These are phyloP conservation scores for Simplicillium aogashimaense DNA, from an alignment of 2,329 filamentous ascomycete species.

Conservation along the genomic window DNA sequence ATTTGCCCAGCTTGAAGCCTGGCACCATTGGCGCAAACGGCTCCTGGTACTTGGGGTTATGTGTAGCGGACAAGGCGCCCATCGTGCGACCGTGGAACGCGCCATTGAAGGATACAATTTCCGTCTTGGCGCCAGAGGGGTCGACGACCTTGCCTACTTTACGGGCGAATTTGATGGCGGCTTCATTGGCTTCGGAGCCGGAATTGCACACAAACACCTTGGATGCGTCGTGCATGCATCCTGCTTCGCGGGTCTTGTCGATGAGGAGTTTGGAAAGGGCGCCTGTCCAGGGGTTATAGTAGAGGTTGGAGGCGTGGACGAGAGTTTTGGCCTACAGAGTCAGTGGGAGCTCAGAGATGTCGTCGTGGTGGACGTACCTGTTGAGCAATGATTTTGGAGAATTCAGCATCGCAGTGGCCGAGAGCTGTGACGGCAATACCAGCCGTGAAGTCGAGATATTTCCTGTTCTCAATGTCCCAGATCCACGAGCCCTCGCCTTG, in stretches of 20 bases:
- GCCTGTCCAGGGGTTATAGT: conserved; percentile 94
- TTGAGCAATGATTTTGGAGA: conserved; percentile 64
- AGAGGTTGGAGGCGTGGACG: conserved; percentile 89
- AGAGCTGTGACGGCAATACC: conserved; percentile 93
- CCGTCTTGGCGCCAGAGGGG: conserved; percentile 62
- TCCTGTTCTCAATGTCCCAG: conserved; percentile 81
- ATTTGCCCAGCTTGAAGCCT: conserved; percentile 78
- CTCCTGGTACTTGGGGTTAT: conserved; percentile 94
- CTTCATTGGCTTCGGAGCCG: conserved; percentile 94
- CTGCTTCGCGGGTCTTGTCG: conserved; percentile 67
- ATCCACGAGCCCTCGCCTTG: conserved; percentile 80
- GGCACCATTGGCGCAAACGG: conserved; percentile 95
- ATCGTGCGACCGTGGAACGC: conserved; percentile 97
- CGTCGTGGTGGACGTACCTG: conserved; percentile 45
- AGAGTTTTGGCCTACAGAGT: conserved; percentile 55
- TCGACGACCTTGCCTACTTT: conserved; percentile 76
- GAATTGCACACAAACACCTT: conserved; percentile 94
- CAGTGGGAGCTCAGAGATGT: not conserved
- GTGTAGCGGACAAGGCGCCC: conserved; percentile 89
- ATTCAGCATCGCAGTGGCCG: conserved; percentile 78
- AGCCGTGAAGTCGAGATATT: conserved; percentile 89
- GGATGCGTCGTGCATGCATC: conserved; percentile 70
- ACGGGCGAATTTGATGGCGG: conserved; percentile 90
- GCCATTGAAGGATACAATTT: conserved; percentile 82
- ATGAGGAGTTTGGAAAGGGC: conserved; percentile 78